phyloP scores from a whole-genome alignment of 106 monocot species.

The Acanthochlamys bracteata region DNA sequence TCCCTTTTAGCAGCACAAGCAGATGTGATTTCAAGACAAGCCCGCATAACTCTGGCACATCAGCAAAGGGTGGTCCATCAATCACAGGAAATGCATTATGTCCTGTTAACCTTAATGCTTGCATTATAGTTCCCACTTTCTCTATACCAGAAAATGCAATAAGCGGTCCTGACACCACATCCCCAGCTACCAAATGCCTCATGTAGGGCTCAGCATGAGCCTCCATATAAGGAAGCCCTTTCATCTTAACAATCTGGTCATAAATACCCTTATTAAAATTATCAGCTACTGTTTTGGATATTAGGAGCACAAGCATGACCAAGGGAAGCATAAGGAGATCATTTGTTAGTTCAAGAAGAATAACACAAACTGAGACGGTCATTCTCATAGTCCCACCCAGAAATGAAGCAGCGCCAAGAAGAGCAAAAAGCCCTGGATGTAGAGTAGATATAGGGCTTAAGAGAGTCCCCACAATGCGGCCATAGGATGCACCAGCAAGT shows the following conservation, averaged over 20 bases:
- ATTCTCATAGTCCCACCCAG: slow-evolving; percentile 98
- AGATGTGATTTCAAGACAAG: slow-evolving; percentile 68
- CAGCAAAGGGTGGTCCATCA: slow-evolving; percentile 69
- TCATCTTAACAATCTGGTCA: slow-evolving; percentile 83
- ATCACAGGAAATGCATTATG: slow-evolving; percentile 90
- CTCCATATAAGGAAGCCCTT: slow-evolving; percentile 90
- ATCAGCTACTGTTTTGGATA: slow-evolving; percentile 91
- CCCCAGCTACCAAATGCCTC: slow-evolving; percentile 66
- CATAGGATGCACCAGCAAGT: slow-evolving; percentile 75
- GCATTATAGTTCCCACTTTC: slow-evolving; percentile 57
- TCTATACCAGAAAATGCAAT: slow-evolving; percentile 67
- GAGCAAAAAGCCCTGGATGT: slow-evolving; percentile 75
- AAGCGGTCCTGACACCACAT: slow-evolving; percentile 68
- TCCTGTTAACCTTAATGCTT: slow-evolving; percentile 57
- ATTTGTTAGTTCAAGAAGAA: slow-evolving; percentile 93
- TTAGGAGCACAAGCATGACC: slow-evolving; percentile 86
- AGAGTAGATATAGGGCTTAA: slow-evolving; percentile 40
- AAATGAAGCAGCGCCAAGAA: slow-evolving; percentile 85
- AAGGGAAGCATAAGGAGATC: slow-evolving; percentile 83
- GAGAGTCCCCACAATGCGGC: slow-evolving; percentile 59
- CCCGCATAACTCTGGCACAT: slow-evolving; percentile 65
- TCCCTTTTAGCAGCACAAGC: slow-evolving; percentile 63
- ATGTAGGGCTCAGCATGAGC: slow-evolving; percentile 90
- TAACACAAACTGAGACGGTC: slow-evolving; percentile 92
- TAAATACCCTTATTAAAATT: slow-evolving; percentile 81